Base-by-base conservation (phyloP, 2,329 filamentous ascomycete genomes). In the Fusarium mangiferae region DNA sequence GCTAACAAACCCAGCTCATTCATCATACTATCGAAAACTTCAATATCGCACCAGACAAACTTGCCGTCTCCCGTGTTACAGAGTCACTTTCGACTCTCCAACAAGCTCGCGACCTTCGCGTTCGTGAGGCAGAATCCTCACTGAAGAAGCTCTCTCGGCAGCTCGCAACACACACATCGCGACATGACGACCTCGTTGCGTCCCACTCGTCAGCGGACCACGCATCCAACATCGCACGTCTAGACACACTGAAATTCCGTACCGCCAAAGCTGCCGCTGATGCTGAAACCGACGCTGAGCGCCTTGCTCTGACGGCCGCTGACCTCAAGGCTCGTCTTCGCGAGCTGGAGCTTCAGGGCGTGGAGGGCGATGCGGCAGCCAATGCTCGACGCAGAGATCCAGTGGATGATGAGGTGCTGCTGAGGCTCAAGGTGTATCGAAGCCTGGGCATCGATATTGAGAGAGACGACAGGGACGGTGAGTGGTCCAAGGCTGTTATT, bases 171-270 rank as follows among this genome's bases (percentile, higher is more conserved):
- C 88, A 97, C 60, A 88, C 90, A 45, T 88, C 91, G 11, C 94
- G 96, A 80, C 92, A 97, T 84, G 87, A 90, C 62, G 94, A 97
- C 82, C 92, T 94, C 2, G 86, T 94, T 2, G 84, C 90, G 2
- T 86, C 91, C 7, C 94, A 97, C 85, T 94, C 94, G 73, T 90
- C 93, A 0, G 88, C 92, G 11, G 90, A 90, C 68, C 96, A 98
- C 84, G 94, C 95, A 11, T 91, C 91, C 41, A 90, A 94, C 80
- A 98, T 98, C 72, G 88, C 96, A 26, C 90, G 92, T 45, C 91
- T 98, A 70, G 96, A 98, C 83, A 97, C 94, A 4, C 91, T 95
- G 77, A 98, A 98, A 81, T 98, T 98, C 84, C 92, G 95, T 76
- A 92, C 94, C 65, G 96, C 96, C n/a, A 98, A 98, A 83, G 91